These are phyloP conservation scores for Aspergillus brasiliensis DNA, from an alignment of 2,329 filamentous ascomycete genomes.

Conservation along the genomic window DNA sequence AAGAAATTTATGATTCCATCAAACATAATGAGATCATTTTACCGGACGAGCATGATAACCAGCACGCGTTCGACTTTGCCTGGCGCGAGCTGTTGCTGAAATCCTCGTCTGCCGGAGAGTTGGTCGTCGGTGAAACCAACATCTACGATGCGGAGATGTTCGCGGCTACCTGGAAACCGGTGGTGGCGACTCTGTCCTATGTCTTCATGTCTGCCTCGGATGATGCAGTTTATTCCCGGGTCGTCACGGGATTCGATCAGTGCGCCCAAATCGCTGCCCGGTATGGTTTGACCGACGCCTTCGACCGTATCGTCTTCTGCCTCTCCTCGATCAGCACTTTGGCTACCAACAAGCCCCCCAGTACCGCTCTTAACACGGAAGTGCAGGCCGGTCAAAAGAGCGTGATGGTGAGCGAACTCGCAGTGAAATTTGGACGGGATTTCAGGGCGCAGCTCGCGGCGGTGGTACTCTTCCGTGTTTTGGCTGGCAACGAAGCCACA, in stretches of 20 bases:
- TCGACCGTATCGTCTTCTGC: conserved; percentile 91
- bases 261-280: conserved; percentile 89
- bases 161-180: conserved; percentile 89
- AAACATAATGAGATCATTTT: conserved; percentile 92
- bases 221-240: conserved; percentile 89
- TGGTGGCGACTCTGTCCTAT: conserved; percentile 91
- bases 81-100: conserved; percentile 95
- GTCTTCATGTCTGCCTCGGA: conserved; percentile 99
- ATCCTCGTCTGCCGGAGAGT: conserved; percentile 70
- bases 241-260: conserved; percentile 94
- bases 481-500: conserved; percentile 78
- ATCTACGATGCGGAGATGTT: conserved; percentile 99
- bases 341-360: conserved; percentile 72
- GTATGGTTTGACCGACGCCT: conserved; percentile 78
- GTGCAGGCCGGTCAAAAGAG: conserved; percentile 88
- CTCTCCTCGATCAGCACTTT: conserved; percentile 89
- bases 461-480: conserved; percentile 90
- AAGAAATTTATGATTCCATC: conserved; percentile 88
- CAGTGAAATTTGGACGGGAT: conserved; percentile 91
- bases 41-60: conserved; percentile 95
- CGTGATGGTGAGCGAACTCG: conserved; percentile 98
- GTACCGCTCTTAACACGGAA: conserved; percentile 89
- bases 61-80: conserved; percentile 93
- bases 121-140: conserved; percentile 84
- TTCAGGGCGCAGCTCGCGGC: conserved; percentile 92